Conservation (phyloP, 1,139 yeast species). For the Spathaspora sp. region DNA sequence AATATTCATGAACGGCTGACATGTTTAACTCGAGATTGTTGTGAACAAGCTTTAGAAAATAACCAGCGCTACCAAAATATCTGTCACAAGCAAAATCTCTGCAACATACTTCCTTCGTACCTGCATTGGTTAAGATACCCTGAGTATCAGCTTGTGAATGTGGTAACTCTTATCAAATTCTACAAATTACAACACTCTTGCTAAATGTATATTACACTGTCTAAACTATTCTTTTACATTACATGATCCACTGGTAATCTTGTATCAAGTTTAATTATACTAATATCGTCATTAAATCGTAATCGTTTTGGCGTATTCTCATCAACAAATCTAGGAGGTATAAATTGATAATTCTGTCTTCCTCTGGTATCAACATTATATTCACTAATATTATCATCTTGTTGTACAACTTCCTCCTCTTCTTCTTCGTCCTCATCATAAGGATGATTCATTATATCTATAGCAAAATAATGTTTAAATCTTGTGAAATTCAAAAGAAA, state of each 20-base stretch:
- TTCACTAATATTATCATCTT: neutral
- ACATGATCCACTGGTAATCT: conserved; percentile 15
- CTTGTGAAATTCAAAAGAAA: conserved; percentile 13
- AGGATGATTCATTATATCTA: conserved; percentile 9
- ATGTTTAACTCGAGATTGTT: too few species aligned
- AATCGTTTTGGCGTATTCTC: conserved; percentile 9
- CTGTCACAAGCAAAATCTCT: too few species aligned
- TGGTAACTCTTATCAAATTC: too few species aligned
- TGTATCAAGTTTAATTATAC: conserved; percentile 13
- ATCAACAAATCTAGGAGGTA: neutral
- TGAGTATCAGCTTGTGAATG: too few species aligned
- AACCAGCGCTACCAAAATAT: too few species aligned
- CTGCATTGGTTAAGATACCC: too few species aligned
- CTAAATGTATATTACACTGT: neutral
- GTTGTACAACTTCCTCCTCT: conserved; percentile 4
- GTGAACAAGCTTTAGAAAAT: too few species aligned
- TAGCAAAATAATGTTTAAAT: conserved; percentile 12
- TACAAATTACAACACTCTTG: too few species aligned
- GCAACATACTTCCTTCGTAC: too few species aligned
- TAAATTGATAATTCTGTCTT: neutral
- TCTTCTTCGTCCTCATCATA: conserved; percentile 14
- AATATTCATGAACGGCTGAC: too few species aligned
- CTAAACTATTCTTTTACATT: conserved; percentile 8
- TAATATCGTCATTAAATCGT: conserved; percentile 13
- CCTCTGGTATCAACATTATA: neutral